These are phyloP conservation scores for Graphilbum fragrans DNA, from an alignment of 2,329 filamentous ascomycete genomes.

Conservation along the genomic window DNA sequence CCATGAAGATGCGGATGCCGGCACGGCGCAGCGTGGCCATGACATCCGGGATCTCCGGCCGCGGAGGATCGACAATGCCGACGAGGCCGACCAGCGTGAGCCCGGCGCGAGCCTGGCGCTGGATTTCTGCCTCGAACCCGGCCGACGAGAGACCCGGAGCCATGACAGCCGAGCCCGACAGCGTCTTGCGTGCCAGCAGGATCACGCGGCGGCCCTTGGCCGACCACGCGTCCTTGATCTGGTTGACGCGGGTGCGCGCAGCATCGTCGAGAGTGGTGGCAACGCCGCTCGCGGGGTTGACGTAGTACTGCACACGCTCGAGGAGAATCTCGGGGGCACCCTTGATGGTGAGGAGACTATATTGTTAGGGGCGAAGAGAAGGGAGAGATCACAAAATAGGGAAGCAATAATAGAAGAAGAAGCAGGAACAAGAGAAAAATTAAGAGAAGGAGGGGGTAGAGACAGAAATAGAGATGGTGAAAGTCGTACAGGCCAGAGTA, in stretches of 20 bases:
- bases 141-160: background rate
- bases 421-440: too few species aligned
- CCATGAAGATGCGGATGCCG: constrained; percentile 72
- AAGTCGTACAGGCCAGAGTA: constrained; percentile 32
- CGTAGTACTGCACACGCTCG: too few species aligned
- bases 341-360: too few species aligned
- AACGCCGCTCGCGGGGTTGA: too few species aligned
- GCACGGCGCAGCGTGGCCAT: constrained; percentile 60
- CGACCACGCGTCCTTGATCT: constrained; percentile 44
- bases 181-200: too few species aligned
- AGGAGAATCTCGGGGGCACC: too few species aligned
- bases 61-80: constrained; percentile 78
- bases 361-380: too few species aligned
- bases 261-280: too few species aligned
- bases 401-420: too few species aligned
- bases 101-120: constrained; percentile 51
- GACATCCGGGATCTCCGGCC: constrained; percentile 63
- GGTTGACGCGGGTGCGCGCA: constrained; percentile 37
- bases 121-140: constrained; percentile 28
- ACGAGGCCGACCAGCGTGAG: constrained; percentile 70
- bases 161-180: background rate
- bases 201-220: constrained; percentile 32
- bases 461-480: too few species aligned
- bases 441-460: too few species aligned
- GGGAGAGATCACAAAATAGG: too few species aligned